These are phyloP conservation scores for Senna siamea DNA, from an alignment of 306 rosid species.

Conservation along the genomic window DNA sequence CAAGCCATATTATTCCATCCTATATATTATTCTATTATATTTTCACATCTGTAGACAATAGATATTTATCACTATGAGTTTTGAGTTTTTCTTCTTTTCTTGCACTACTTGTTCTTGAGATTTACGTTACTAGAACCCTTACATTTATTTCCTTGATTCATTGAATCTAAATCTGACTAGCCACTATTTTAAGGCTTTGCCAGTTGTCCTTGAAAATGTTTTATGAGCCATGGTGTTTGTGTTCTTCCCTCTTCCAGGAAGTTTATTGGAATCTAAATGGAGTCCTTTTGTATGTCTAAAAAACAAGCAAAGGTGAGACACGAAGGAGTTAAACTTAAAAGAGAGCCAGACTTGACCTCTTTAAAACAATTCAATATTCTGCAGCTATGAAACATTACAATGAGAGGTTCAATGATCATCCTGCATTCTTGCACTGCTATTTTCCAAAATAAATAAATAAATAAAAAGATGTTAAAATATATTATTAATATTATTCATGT, in stretches of 20 bases:
- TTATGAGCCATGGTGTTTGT: slow-evolving; percentile 12
- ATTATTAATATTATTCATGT: background rate
- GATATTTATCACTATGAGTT: slow-evolving; percentile 4
- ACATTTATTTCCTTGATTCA: slow-evolving; percentile 7
- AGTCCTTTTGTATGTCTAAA: slow-evolving; percentile 19
- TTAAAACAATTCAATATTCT: slow-evolving; percentile 17
- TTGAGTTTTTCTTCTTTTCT: slow-evolving; percentile 27
- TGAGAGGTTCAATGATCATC: background rate
- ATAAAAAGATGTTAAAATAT: no score
- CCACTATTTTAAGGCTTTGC: slow-evolving; percentile 21
- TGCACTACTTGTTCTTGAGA: slow-evolving; percentile 22
- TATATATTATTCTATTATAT: background rate
- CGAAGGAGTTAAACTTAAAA: slow-evolving; percentile 5
- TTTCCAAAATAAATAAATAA: no score
- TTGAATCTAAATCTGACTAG: slow-evolving; percentile 24
- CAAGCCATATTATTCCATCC: slow-evolving; percentile 2
- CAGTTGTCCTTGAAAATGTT: slow-evolving; percentile 6
- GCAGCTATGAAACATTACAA: background rate
- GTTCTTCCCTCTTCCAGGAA: slow-evolving; percentile 17
- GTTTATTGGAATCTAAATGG: slow-evolving; percentile 23
- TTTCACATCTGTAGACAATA: background rate
- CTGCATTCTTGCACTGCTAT: background rate
- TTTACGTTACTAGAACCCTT: slow-evolving; percentile 1
- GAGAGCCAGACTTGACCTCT: slow-evolving; percentile 18
- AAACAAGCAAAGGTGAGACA: slow-evolving; percentile 8